These are phyloP conservation scores for Metschnikowia lachancei DNA, from an alignment of 805 yeast species.

Conservation along the genomic window DNA sequence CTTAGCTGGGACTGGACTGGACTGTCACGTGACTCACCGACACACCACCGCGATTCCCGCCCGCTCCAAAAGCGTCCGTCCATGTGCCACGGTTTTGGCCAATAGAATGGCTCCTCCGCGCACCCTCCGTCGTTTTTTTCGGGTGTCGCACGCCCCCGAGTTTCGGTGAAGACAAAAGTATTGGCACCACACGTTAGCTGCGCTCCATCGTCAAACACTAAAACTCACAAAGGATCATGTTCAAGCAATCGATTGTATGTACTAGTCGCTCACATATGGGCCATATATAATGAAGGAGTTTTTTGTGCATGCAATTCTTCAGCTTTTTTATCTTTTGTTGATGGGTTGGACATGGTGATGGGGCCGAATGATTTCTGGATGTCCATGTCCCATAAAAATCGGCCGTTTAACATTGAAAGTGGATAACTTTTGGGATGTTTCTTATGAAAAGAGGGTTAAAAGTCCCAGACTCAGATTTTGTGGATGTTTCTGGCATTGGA, in stretches of 20 bases:
- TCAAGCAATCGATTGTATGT: conserved; percentile 45
- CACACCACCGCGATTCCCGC: not conserved
- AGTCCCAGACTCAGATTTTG: too few species aligned
- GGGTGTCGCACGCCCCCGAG: conserved; percentile 21
- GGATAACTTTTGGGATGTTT: too few species aligned
- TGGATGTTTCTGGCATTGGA: too few species aligned
- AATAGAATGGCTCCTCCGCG: conserved; percentile 4
- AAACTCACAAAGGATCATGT: conserved; percentile 25
- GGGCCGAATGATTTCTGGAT: not conserved
- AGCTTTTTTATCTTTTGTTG: too few species aligned
- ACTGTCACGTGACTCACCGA: not conserved
- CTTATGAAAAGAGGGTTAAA: too few species aligned
- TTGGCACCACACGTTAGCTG: not conserved
- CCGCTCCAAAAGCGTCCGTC: not conserved
- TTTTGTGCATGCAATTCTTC: too few species aligned
- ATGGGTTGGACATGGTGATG: too few species aligned
- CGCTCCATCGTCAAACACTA: conserved; percentile 2
- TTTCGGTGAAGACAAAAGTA: conserved; percentile 17
- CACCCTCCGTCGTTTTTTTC: conserved; percentile 1
- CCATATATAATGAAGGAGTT: too few species aligned
- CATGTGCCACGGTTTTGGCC: conserved; percentile 3
- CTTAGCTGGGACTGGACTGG: too few species aligned
- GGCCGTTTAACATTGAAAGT: too few species aligned
- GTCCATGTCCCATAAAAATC: too few species aligned
- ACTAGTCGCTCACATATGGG: conserved; percentile 1